A percentile compares a stretch with the other conserved stretches of the same genome.
Evolutionary conservation across 2,329 filamentous ascomycete genomes (phyloP).

Genomic region (Neonectria coccinea): DNA sequence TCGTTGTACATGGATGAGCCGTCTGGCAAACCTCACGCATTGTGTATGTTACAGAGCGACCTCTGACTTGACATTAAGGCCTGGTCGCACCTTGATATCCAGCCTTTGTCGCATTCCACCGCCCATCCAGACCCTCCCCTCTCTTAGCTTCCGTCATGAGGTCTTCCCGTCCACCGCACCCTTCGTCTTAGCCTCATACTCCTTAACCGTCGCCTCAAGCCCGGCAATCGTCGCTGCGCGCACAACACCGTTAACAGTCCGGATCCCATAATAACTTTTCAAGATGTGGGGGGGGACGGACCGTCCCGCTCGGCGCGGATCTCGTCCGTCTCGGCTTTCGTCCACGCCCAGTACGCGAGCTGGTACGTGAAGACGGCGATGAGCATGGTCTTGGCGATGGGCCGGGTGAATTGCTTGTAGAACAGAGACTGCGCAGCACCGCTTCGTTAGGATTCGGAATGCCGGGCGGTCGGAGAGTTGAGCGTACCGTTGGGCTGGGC

Average conservation of each 20-base stretch:
- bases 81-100: neutral
- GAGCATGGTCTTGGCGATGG: slow-evolving; percentile 79
- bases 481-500: slow-evolving; percentile 44
- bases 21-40: neutral
- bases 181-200: slow-evolving; percentile 47
- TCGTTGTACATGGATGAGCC: slow-evolving; percentile 17
- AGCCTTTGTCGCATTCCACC: neutral
- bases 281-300: slow-evolving; percentile 47
- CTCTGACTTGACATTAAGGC: neutral
- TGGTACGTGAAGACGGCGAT: slow-evolving; percentile 84
- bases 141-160: slow-evolving; percentile 25
- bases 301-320: slow-evolving; percentile 69
- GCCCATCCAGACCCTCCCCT: too few relatives aligned
- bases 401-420: slow-evolving; percentile 80
- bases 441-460: slow-evolving; percentile 7
- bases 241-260: slow-evolving; percentile 13
- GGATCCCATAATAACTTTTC: neutral
- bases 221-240: slow-evolving; percentile 49
- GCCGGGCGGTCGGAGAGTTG: neutral
- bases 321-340: slow-evolving; percentile 80
- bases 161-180: slow-evolving; percentile 30
- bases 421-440: slow-evolving; percentile 66
- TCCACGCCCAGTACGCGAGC: slow-evolving; percentile 79
- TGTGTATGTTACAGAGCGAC: neutral
- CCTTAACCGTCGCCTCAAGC: slow-evolving; percentile 54